A percentile compares a stretch with the other conserved stretches of the same genome.
phyloP scores from a whole-genome alignment of 495 filamentous ascomycete species.

The Penicillium lividum region DNA sequence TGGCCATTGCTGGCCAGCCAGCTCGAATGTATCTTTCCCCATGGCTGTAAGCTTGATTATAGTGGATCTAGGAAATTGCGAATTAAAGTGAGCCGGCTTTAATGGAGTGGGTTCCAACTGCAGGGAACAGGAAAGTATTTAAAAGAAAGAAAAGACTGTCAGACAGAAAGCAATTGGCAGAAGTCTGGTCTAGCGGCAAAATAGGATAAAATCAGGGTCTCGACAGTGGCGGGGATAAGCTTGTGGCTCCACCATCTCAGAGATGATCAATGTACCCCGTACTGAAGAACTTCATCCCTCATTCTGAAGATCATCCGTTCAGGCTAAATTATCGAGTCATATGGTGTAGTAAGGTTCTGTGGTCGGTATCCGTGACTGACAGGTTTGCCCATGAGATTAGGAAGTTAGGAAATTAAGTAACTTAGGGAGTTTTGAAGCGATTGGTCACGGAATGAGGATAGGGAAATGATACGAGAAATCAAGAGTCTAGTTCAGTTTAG shows the following conservation, averaged over 20 bases:
- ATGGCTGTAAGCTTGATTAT: constrained; percentile 16
- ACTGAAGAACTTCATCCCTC: background rate
- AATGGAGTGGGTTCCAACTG: background rate
- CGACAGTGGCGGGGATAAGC: background rate
- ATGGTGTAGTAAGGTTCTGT: background rate
- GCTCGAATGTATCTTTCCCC: constrained; percentile 44
- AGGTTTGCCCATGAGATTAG: background rate
- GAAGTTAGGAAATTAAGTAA: background rate
- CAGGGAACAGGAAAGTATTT: background rate
- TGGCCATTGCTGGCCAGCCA: constrained; percentile 42
- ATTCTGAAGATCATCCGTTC: background rate
- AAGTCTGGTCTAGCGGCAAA: constrained; percentile 11
- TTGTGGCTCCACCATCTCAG: background rate
- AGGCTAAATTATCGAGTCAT: constrained; percentile 3
- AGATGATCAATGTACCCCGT: background rate
- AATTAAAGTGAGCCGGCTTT: background rate
- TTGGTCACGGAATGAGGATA: background rate
- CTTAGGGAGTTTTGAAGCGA: background rate
- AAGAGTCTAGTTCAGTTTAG: background rate
- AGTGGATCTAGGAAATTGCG: background rate
- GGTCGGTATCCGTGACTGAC: background rate
- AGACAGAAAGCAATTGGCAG: no score
- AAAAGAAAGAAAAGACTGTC: background rate
- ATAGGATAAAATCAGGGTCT: constrained; percentile 14
- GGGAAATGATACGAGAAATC: background rate